phyloP scores from a whole-genome alignment of 2,329 filamentous ascomycete genomes.

The Acrodontium crateriforme region DNA sequence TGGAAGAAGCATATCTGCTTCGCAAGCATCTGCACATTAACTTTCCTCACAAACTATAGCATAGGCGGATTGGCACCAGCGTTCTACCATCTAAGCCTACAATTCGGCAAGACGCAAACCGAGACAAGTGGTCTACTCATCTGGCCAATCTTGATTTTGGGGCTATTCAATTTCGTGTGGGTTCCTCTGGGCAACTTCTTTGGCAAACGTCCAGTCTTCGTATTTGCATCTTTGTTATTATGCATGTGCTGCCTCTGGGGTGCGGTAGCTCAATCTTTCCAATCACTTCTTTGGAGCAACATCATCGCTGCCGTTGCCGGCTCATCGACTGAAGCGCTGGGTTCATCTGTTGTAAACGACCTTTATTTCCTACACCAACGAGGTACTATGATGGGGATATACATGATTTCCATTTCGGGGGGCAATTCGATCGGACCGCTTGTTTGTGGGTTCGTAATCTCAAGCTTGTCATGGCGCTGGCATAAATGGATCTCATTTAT shows the following conservation, averaged over 20 bases:
- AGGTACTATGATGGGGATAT: slow-evolving; percentile 24
- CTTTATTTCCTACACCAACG: slow-evolving; percentile 22
- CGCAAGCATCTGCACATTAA: slow-evolving; percentile 31
- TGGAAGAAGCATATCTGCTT: slow-evolving; percentile 36
- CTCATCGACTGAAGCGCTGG: slow-evolving; percentile 32
- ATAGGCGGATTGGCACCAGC: slow-evolving; percentile 33
- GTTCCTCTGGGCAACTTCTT: slow-evolving; percentile 35
- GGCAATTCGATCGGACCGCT: slow-evolving; percentile 28
- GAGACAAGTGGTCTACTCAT: slow-evolving; percentile 29
- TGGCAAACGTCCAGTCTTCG: slow-evolving; percentile 35
- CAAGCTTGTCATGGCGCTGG: slow-evolving; percentile 27
- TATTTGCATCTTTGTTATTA: slow-evolving; percentile 31
- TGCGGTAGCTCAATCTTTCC: slow-evolving; percentile 27
- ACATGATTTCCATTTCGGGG: slow-evolving; percentile 28
- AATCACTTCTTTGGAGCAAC: slow-evolving; percentile 32
- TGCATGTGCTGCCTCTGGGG: slow-evolving; percentile 35
- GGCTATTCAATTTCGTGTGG: slow-evolving; percentile 40
- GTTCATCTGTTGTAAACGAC: slow-evolving; percentile 26
- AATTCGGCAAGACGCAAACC: slow-evolving; percentile 33
- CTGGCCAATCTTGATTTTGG: slow-evolving; percentile 33
- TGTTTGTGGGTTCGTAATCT: slow-evolving; percentile 28
- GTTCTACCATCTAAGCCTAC: slow-evolving; percentile 29
- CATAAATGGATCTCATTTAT: slow-evolving; percentile 28
- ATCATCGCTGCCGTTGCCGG: slow-evolving; percentile 34
- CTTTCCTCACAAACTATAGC: slow-evolving; percentile 33